These are phyloP conservation scores for Capillidium heterosporum DNA, from an alignment of 371 early-diverging fungal species.

Conservation along the genomic window DNA sequence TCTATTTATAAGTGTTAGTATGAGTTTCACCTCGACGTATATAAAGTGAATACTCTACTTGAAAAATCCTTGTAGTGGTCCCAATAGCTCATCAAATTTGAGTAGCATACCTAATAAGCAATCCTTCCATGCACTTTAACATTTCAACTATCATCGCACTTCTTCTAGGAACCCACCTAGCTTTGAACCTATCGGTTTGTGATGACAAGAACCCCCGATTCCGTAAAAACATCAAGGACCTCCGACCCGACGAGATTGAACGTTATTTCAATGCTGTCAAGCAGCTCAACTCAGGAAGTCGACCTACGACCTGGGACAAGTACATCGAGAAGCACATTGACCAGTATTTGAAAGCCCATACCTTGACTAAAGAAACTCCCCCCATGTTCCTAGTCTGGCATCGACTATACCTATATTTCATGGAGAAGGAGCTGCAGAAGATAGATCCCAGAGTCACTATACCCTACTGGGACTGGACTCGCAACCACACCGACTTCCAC, in stretches of 20 bases:
- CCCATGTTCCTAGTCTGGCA: slow-evolving; percentile 24
- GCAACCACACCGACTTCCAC: slow-evolving; percentile 7
- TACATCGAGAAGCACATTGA: not conserved
- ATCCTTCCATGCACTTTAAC: too few species aligned
- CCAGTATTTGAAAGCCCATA: not conserved
- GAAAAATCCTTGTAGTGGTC: too few species aligned
- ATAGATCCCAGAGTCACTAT: slow-evolving; percentile 19
- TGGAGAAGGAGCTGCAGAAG: slow-evolving; percentile 13
- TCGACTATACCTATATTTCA: slow-evolving; percentile 12
- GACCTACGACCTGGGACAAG: not conserved
- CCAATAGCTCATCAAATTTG: too few species aligned
- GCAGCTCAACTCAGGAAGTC: not conserved
- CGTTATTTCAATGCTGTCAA: slow-evolving; percentile 5
- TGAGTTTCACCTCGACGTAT: too few species aligned
- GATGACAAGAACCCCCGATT: not conserved
- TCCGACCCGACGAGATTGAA: not conserved
- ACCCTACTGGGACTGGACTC: slow-evolving; percentile 35
- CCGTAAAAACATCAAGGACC: not conserved
- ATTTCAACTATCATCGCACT: too few species aligned
- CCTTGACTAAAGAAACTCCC: too few species aligned
- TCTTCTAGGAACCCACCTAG: too few species aligned
- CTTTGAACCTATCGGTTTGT: too few species aligned
- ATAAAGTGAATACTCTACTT: too few species aligned
- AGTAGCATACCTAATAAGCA: too few species aligned
- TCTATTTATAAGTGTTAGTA: too few species aligned